Conservation (phyloP, 2,329 filamentous ascomycete genomes). For the Talaromyces funiculosus region DNA sequence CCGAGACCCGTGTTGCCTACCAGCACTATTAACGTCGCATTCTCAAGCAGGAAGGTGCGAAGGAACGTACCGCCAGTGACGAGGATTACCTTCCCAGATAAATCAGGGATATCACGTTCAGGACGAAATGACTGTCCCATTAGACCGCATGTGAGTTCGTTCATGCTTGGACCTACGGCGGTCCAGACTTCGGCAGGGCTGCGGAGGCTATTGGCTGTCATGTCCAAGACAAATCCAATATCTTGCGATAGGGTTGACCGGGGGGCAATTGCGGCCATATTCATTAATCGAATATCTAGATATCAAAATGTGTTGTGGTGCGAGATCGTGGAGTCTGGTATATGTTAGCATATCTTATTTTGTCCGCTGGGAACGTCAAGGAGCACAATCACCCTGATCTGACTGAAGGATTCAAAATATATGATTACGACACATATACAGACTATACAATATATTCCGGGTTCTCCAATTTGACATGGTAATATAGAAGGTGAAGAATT, state of each 20-base stretch:
- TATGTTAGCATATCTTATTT: neutral
- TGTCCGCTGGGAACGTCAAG: neutral
- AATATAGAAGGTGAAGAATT: neutral
- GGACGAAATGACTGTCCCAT: conserved; percentile 37
- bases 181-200: conserved; percentile 27
- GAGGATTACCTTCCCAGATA: conserved; percentile 47
- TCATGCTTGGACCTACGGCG: conserved; percentile 31
- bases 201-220: conserved; percentile 20
- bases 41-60: neutral
- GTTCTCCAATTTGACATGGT: neutral
- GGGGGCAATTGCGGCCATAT: neutral
- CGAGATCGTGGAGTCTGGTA: neutral
- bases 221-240: conserved; percentile 8
- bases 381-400: neutral
- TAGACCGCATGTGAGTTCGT: conserved; percentile 30
- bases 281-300: neutral
- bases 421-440: neutral
- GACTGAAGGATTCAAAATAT: neutral
- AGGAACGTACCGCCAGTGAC: conserved; percentile 45
- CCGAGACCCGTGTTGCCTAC: conserved; percentile 44
- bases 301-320: neutral
- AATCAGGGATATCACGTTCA: conserved; percentile 40
- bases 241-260: conserved; percentile 14
- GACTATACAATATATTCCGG: neutral
- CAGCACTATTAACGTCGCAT: neutral